phyloP scores from a whole-genome alignment of 2,329 filamentous ascomycete genomes.

The Epichloe glyceriae region DNA sequence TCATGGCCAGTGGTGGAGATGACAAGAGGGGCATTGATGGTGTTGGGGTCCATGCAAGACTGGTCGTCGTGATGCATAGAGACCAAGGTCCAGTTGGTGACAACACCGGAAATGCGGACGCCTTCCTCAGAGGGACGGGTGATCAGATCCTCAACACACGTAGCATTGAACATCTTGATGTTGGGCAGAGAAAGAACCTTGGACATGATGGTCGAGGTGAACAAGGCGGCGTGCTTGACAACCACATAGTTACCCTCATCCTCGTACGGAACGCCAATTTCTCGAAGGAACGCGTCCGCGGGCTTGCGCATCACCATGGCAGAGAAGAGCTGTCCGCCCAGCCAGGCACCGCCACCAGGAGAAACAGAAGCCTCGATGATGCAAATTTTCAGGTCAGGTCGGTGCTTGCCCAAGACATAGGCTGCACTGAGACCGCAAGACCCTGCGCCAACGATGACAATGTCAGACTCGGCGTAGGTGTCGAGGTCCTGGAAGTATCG shows the following conservation, averaged over 20 bases:
- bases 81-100: constrained; percentile 93
- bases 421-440: constrained; percentile 78
- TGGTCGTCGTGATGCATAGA: constrained; percentile 80
- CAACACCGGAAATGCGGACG: constrained; percentile 72
- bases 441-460: constrained; percentile 85
- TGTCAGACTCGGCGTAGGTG: constrained; percentile 79
- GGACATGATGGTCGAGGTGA: constrained; percentile 76
- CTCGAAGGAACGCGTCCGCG: constrained; percentile 69
- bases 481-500: constrained; percentile 89
- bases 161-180: constrained; percentile 94
- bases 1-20: constrained; percentile 89
- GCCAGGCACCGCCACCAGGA: constrained; percentile 81
- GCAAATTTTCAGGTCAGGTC: constrained; percentile 83
- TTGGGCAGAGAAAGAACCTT: constrained; percentile 78
- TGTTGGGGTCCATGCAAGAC: constrained; percentile 95
- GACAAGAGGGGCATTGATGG: constrained; percentile 81
- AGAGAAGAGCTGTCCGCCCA: constrained; percentile 86
- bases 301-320: constrained; percentile 95
- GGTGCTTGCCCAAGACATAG: constrained; percentile 70
- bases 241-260: constrained; percentile 83
- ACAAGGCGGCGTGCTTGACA: constrained; percentile 86
- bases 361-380: constrained; percentile 81
- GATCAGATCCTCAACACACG: constrained; percentile 82
- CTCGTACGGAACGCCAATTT: constrained; percentile 74
- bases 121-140: constrained; percentile 50